Percentiles rank a stretch among this genome's conserved stretches.
Evolutionary conservation across 2,329 filamentous ascomycete species (phyloP).

Genomic region (Colletotrichum camelliae): DNA sequence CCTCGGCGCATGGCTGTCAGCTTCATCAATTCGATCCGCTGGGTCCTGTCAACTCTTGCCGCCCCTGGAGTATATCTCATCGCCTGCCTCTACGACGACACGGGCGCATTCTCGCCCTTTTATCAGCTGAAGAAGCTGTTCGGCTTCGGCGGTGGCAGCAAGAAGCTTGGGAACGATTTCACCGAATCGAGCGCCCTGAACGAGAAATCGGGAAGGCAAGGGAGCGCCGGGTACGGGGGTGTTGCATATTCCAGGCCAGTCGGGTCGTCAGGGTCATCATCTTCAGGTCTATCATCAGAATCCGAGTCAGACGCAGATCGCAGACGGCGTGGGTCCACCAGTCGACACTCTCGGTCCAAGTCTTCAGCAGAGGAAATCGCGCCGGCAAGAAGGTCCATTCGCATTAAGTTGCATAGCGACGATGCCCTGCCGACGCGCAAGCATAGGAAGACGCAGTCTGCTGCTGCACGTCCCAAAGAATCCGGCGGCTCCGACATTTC

Average conservation of each 20-base stretch:
- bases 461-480: conserved; percentile 46
- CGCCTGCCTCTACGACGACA: conserved; percentile 81
- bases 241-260: conserved; percentile 13
- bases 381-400: conserved; percentile 78
- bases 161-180: conserved; percentile 54
- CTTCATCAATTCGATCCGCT: conserved; percentile 77
- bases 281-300: conserved; percentile 74
- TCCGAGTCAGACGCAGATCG: conserved; percentile 65
- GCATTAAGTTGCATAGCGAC: conserved; percentile 88
- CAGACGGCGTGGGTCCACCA: conserved; percentile 33
- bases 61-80: conserved; percentile 84
- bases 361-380: conserved; percentile 69
- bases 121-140: conserved; percentile 73
- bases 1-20: conserved; percentile 74
- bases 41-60: conserved; percentile 78
- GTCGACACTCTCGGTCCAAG: conserved; percentile 67
- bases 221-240: conserved; percentile 22
- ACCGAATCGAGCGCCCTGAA: conserved; percentile 28
- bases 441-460: conserved; percentile 64
- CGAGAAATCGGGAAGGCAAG: conserved; percentile 31
- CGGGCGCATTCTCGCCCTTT: conserved; percentile 80
- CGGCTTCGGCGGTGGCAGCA: conserved; percentile 44
- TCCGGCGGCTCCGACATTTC: conserved; percentile 61
- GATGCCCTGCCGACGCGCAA: conserved; percentile 77
- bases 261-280: conserved; percentile 56